Base-by-base conservation (phyloP, 129 eudicot species). In the Tanacetum coccineum region DNA sequence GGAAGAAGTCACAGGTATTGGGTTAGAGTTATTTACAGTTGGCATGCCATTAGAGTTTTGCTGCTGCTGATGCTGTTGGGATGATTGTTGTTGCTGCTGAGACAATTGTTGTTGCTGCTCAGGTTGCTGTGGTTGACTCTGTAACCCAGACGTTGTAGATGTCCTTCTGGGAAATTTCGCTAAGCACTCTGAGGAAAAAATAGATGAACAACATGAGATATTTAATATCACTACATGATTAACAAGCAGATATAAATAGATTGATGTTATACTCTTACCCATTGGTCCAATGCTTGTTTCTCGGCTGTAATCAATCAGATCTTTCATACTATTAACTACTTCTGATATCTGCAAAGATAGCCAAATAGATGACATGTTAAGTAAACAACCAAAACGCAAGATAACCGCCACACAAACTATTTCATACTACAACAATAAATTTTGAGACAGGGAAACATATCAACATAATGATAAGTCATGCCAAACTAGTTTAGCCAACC, bases 301-400 rank as follows among this genome's bases (percentile, higher is more conserved):
- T 56, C 73, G 73, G 40, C 73, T 69, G 73, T 69, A 69, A 69
- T 69, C 73, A 21, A 69, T 69, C 25, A 69, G 14, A 56, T 69
- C 73, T 40, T 69, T 69, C 73, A 69, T 69, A 9, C 73, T 69
- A 57, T 69, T 69, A 13, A 69, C 73, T 25, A 69, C 73, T 56
- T 69, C 73, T 56, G 73, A 69, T 69, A 69, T 69, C 73, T 69
- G 55, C 45, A 14, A 4, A 69, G 20, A 25, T 13, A 13, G 13
- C 71, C 72, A 36, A 17, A n/a, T 50, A 51, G 39, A 32, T 26
- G 32, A 2, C 17, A 30, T 51, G 49, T 30, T 28, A 50, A 17
- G 3, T 15, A 50, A 30, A 14, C 71, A 51, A 67, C 59, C 71
- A 49, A 10, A 15, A 3, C 11, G 13, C 9, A 47, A 15, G 18